phyloP scores from a whole-genome alignment of 768 basidiomycete species.

The Boletus edulis region DNA sequence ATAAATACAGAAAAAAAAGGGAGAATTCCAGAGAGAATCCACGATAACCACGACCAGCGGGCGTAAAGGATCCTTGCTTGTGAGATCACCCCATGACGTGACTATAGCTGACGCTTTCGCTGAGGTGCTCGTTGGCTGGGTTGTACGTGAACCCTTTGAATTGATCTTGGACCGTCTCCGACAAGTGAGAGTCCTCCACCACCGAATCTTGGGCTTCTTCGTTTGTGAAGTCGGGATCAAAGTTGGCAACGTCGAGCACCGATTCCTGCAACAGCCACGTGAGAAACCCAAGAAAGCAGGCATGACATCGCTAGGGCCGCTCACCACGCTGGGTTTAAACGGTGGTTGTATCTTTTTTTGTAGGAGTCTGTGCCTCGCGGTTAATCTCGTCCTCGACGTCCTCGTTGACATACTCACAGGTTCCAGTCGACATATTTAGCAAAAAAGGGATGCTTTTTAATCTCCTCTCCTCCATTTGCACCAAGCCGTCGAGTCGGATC shows the following conservation, averaged over 20 bases:
- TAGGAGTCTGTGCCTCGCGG: slow-evolving; percentile 49
- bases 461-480: slow-evolving; percentile 92
- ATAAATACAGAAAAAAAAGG: not conserved
- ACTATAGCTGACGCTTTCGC: slow-evolving; percentile 74
- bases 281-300: not conserved
- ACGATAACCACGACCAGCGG: slow-evolving; percentile 22
- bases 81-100: slow-evolving; percentile 31
- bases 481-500: slow-evolving; percentile 87
- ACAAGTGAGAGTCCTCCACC: slow-evolving; percentile 88
- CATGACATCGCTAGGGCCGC: slow-evolving; percentile 25
- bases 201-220: slow-evolving; percentile 95
- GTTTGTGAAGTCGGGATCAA: slow-evolving; percentile 96
- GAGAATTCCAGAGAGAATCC: slow-evolving; percentile 5
- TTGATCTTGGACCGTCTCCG: slow-evolving; percentile 95
- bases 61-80: not conserved
- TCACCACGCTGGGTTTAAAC: slow-evolving; percentile 94
- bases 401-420: slow-evolving; percentile 40
- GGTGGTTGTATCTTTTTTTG: slow-evolving; percentile 96
- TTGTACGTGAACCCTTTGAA: slow-evolving; percentile 92
- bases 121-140: slow-evolving; percentile 78
- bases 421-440: slow-evolving; percentile 92
- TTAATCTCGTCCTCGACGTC: not conserved
- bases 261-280: slow-evolving; percentile 55
- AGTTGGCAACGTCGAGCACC: slow-evolving; percentile 93
- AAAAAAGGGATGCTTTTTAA: slow-evolving; percentile 95